Conservation (phyloP, 2,329 filamentous ascomycete species). For the Aspergillus ibericus region DNA sequence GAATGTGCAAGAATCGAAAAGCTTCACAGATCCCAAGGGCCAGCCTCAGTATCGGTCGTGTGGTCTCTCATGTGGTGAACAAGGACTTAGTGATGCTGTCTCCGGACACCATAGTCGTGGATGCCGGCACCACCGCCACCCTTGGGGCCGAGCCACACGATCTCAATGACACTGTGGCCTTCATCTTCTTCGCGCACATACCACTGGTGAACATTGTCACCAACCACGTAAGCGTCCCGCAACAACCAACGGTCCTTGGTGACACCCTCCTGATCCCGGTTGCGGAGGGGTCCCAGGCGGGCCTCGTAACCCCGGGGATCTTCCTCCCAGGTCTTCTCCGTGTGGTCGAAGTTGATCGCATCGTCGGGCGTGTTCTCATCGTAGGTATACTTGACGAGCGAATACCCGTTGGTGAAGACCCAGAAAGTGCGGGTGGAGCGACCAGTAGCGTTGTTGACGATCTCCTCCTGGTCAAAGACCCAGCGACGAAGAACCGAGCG, state of each 20-base stretch:
- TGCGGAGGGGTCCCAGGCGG: slow-evolving; percentile 42
- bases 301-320: slow-evolving; percentile 43
- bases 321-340: slow-evolving; percentile 48
- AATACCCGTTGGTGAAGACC: slow-evolving; percentile 48
- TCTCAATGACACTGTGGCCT: slow-evolving; percentile 44
- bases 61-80: slow-evolving; percentile 19
- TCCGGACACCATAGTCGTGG: slow-evolving; percentile 27
- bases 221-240: slow-evolving; percentile 39
- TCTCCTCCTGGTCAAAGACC: slow-evolving; percentile 45
- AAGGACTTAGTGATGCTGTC: slow-evolving; percentile 27
- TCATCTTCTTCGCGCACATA: slow-evolving; percentile 43
- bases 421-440: slow-evolving; percentile 41
- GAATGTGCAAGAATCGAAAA: slow-evolving; percentile 39
- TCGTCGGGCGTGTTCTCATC: slow-evolving; percentile 37
- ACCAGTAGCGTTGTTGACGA: slow-evolving; percentile 36
- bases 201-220: slow-evolving; percentile 46
- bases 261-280: slow-evolving; percentile 40
- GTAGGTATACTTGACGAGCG: slow-evolving; percentile 44
- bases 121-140: slow-evolving; percentile 39
- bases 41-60: slow-evolving; percentile 33
- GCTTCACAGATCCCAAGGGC: slow-evolving; percentile 34
- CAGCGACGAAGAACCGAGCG: slow-evolving; percentile 46
- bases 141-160: slow-evolving; percentile 46
- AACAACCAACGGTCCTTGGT: slow-evolving; percentile 45
- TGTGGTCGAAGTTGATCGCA: slow-evolving; percentile 44